A percentile compares a stretch with the other conserved stretches of the same genome.
Conservation (phyloP, 257 asterid species). For the Solanum pimpinellifolium region DNA sequence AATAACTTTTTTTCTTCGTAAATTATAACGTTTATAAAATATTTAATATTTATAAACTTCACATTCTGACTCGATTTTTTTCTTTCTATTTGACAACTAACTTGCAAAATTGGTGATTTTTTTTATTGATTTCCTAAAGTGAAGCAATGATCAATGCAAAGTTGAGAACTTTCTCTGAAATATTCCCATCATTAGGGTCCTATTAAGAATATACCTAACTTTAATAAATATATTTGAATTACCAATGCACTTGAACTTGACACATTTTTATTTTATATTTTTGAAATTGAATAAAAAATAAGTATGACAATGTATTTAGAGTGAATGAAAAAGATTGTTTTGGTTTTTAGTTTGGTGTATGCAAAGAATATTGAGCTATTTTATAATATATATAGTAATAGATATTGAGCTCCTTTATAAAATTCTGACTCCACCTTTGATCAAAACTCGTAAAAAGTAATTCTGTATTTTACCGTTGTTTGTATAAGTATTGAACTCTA, state of each 20-base stretch:
- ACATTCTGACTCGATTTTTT: not conserved
- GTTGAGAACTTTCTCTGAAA: not conserved
- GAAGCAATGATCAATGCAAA: not conserved
- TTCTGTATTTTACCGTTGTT: too few relatives aligned
- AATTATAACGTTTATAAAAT: too few relatives aligned
- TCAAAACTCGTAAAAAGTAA: too few relatives aligned
- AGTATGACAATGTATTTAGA: not conserved
- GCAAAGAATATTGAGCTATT: not conserved
- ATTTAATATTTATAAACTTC: not conserved
- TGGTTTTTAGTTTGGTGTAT: not conserved
- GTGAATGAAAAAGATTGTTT: not conserved
- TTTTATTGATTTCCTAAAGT: not conserved
- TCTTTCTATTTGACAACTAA: not conserved
- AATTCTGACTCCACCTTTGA: too few relatives aligned
- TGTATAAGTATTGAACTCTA: too few relatives aligned
- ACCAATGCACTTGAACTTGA: not conserved
- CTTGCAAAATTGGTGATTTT: not conserved
- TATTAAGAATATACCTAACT: not conserved
- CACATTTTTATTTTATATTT: not conserved
- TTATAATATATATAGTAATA: too few relatives aligned
- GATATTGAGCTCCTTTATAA: too few relatives aligned
- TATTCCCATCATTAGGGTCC: not conserved
- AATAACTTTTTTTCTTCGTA: accelerated
- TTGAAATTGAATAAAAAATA: not conserved
- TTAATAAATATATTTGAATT: not conserved